Evolutionary conservation across 108 stramenopile genomes (phyloP), one percentile per base, ranked within the genome.

Genomic region (Licmophora abbreviata): DNA sequence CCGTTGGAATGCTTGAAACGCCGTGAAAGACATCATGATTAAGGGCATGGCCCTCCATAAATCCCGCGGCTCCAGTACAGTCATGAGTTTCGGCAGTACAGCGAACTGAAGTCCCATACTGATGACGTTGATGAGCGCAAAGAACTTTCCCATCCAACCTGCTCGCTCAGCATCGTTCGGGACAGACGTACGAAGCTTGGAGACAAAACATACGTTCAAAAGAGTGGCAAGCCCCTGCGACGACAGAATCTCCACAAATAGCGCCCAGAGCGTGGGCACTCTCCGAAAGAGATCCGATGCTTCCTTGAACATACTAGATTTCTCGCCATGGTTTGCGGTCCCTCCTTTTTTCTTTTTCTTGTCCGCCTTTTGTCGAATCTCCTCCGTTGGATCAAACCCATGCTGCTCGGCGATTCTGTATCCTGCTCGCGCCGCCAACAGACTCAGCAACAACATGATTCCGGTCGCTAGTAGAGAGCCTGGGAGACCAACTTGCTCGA

Each of bases 111-210:
- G 57, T 1, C 67, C 22, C 63, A 82, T 83, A 10, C 73, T 80
- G 53, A 85, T 50, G 27, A 79, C 59, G 46, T 89, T 89, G 58
- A 82, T 76, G 0, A 54, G 35, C 20, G 83, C 80, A 59, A 79
- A 89, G 61, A 84, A 89, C 41, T 81, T 80, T 5, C 89, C 89
- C 31, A 84, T 86, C 78, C 81, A 92, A 15, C 77, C 81, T 17
- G 89, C 89, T 7, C 89, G 63, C 21, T 66, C 47, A 4, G 62
- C 53, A 61, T 92, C 89, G 48, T 79, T 53, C 3, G 82, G 78
- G 6, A 86, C 73, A 25, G 71, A 50, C 11, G 64, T 42, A 25
- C 66, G 66, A 10, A 92, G 57, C 29, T 74, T 73, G 12, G 69
- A 51, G 0, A 92, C 80, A 46, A 92, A 80, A 55, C 66, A 60